Conservation (phyloP, 176 grass and related monocot species). For the Rhipidocladum racemiflorum region DNA sequence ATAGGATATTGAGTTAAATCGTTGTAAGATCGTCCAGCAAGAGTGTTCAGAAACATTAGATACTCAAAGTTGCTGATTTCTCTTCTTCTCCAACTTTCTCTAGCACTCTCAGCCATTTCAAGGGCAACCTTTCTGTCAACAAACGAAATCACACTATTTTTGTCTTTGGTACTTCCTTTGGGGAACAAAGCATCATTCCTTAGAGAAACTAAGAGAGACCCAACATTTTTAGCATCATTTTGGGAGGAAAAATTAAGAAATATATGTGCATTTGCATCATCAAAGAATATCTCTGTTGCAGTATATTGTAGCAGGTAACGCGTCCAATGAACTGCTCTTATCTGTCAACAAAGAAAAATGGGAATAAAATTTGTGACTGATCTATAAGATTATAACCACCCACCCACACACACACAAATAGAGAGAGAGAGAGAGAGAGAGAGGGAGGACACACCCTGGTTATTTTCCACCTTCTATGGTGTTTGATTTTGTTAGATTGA, state of each 20-base stretch:
- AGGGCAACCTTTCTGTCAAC: constrained; percentile 76
- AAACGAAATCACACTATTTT: constrained; percentile 79
- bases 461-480: constrained; percentile 91
- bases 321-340: constrained; percentile 94
- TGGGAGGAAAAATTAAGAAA: constrained; percentile 96
- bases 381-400: no score
- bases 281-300: constrained; percentile 91
- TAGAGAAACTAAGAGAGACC: constrained; percentile 79
- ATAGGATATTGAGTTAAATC: constrained; percentile 95
- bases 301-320: constrained; percentile 90
- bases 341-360: constrained; percentile 53
- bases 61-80: constrained; percentile 98
- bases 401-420: background rate
- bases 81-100: constrained; percentile 94
- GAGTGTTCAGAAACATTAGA: constrained; percentile 92
- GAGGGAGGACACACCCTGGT: constrained; percentile 41
- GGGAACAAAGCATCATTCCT: constrained; percentile 93
- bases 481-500: constrained; percentile 82
- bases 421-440: no score
- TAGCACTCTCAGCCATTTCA: constrained; percentile 89
- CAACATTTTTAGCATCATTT: constrained; percentile 86
- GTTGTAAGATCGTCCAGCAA: constrained; percentile 92
- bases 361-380: constrained; percentile 23
- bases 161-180: constrained; percentile 78
- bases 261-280: constrained; percentile 73